Conservation (phyloP, 208 protist species). For the Endotrypanum monterogeii region DNA sequence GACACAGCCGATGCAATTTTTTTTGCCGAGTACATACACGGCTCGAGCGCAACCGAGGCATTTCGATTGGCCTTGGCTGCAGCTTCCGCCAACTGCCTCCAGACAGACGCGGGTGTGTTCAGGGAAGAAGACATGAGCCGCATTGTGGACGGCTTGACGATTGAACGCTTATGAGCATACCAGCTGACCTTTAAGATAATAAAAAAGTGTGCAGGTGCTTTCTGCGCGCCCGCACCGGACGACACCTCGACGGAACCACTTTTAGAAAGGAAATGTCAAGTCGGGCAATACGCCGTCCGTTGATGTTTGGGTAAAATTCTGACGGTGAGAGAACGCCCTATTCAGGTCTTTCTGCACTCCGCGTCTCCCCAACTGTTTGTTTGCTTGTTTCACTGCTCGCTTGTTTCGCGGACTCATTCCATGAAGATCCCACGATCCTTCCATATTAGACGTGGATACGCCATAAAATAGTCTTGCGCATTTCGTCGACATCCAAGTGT, state of each 20-base stretch:
- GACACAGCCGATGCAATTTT: constrained; percentile 45
- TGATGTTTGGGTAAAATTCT: not conserved
- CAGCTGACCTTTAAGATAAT: not conserved
- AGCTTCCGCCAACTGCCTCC: constrained; percentile 43
- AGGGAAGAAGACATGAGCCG: constrained; percentile 50
- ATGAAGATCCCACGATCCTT: not conserved
- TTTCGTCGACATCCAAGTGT: not conserved
- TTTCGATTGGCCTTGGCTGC: constrained; percentile 38
- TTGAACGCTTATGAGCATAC: not conserved
- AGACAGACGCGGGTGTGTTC: constrained; percentile 32
- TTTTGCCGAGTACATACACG: constrained; percentile 27
- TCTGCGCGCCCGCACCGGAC: not conserved
- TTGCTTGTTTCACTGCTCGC: not conserved
- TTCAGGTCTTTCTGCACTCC: no score
- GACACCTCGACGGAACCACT: no score
- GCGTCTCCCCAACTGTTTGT: no score
- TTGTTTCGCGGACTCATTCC: not conserved
- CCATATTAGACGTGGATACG: not conserved
- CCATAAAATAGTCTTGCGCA: not conserved
- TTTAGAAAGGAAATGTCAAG: no score
- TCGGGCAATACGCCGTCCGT: no score
- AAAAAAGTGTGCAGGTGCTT: not conserved
- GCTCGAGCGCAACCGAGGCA: constrained; percentile 16
- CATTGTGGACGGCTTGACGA: constrained; percentile 61
- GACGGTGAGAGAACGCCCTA: not conserved